Evolutionary conservation across 306 rosid genomes (phyloP).

Genomic region (Sphenostylis stenocarpa): DNA sequence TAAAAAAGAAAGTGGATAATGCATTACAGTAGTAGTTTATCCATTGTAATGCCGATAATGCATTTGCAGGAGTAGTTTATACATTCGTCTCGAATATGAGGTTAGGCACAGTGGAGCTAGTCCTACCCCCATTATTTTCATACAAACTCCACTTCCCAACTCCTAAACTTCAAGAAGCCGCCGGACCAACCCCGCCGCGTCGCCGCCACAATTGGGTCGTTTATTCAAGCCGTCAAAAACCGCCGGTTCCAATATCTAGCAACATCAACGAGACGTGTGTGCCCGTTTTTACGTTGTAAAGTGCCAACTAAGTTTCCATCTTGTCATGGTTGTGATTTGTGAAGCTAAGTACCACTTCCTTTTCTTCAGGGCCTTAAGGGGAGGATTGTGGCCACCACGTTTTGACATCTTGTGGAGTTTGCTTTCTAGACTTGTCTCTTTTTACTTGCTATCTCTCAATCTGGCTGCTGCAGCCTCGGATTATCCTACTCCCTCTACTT

Average conservation of each 20-base stretch:
- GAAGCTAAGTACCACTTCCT: slow-evolving; percentile 8
- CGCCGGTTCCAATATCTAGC: not conserved
- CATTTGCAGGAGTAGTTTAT: not conserved
- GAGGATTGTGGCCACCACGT: slow-evolving; percentile 28
- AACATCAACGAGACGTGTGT: not conserved
- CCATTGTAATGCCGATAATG: not conserved
- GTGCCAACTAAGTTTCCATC: not conserved
- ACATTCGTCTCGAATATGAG: not conserved
- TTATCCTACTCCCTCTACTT: slow-evolving; percentile 43
- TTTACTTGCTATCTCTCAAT: slow-evolving; percentile 58
- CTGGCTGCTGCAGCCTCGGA: slow-evolving; percentile 46
- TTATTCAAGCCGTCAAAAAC: slow-evolving; percentile 8
- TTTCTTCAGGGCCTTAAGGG: slow-evolving; percentile 32
- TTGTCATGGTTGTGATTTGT: not conserved
- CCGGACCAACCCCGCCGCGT: not conserved
- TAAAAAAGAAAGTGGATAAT: no score
- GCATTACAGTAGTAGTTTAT: no score
- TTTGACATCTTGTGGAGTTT: slow-evolving; percentile 45
- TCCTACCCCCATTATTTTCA: not conserved
- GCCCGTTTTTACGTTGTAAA: not conserved
- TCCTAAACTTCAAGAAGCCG: not conserved
- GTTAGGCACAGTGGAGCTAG: not conserved
- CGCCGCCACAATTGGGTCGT: not conserved
- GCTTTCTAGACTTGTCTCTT: slow-evolving; percentile 47
- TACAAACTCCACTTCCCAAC: not conserved